These are phyloP conservation scores for Fusarium torreyae DNA, from an alignment of 2,329 filamentous ascomycete species.

Conservation along the genomic window DNA sequence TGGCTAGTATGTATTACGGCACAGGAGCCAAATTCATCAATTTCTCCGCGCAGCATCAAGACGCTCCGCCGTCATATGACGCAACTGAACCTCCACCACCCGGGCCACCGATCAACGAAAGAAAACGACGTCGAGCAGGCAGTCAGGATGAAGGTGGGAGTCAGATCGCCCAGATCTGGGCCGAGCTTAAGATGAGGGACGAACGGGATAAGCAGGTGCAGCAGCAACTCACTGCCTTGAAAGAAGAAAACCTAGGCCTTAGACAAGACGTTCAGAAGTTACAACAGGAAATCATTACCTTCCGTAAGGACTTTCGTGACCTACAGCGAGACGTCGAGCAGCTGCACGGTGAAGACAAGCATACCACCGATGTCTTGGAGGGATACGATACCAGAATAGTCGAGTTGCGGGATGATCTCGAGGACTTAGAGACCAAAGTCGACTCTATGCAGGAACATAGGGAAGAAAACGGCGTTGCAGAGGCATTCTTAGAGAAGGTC, in stretches of 20 bases:
- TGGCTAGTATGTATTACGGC: conserved; percentile 25
- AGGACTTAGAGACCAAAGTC: conserved; percentile 31
- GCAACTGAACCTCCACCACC: conserved; percentile 17
- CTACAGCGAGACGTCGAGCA: conserved; percentile 22
- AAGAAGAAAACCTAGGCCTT: conserved; percentile 9
- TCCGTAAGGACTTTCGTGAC: neutral
- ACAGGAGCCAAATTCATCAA: conserved; percentile 17
- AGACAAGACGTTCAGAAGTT: conserved; percentile 3
- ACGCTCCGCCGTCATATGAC: conserved; percentile 20
- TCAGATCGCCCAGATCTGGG: conserved; percentile 14
- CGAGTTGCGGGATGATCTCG: conserved; percentile 17
- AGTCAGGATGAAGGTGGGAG: neutral
- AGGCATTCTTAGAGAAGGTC: conserved; percentile 20
- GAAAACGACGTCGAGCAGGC: conserved; percentile 21
- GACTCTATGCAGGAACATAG: conserved; percentile 28
- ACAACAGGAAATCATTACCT: conserved; percentile 5
- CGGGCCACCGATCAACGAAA: conserved; percentile 13
- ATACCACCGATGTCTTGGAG: conserved; percentile 13
- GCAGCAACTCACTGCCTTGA: conserved; percentile 8
- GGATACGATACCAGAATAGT: conserved; percentile 28
- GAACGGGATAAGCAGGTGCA: conserved; percentile 17
- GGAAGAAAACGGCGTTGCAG: conserved; percentile 22
- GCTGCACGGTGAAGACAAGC: conserved; percentile 13
- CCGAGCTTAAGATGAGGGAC: conserved; percentile 11
- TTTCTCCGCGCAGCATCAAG: conserved; percentile 1